Conservation (phyloP, 2,329 filamentous ascomycete genomes). For the Claviceps maximensis region DNA sequence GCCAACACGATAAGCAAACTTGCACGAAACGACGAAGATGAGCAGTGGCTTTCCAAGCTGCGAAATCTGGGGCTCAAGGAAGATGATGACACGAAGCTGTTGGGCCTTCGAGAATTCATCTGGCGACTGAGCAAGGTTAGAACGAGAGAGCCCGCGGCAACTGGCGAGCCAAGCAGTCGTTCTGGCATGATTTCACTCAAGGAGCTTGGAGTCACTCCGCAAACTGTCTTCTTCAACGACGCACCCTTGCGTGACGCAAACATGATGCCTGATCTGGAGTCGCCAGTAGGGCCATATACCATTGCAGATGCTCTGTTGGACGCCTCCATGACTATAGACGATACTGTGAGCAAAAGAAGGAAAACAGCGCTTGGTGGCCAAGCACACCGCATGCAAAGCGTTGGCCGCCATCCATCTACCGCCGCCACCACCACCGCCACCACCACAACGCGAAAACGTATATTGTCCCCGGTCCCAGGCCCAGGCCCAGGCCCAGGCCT, state of each 20-base stretch:
- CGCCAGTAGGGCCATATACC: slow-evolving; percentile 45
- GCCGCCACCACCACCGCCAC: background rate
- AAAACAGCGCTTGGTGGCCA: slow-evolving; percentile 39
- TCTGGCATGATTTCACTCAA: slow-evolving; percentile 53
- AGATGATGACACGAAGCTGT: slow-evolving; percentile 82
- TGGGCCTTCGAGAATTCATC: slow-evolving; percentile 79
- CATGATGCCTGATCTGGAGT: slow-evolving; percentile 17
- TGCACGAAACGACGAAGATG: slow-evolving; percentile 78
- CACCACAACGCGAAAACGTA: slow-evolving; percentile 12
- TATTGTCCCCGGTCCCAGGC: slow-evolving; percentile 16
- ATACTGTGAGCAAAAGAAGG: slow-evolving; percentile 41
- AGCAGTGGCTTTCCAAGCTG: slow-evolving; percentile 78
- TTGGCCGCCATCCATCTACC: slow-evolving; percentile 16
- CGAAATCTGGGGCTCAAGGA: slow-evolving; percentile 67
- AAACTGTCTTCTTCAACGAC: slow-evolving; percentile 89
- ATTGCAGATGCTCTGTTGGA: slow-evolving; percentile 86
- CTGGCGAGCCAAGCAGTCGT: slow-evolving; percentile 20
- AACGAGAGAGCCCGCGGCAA: slow-evolving; percentile 33
- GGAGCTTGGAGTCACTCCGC: slow-evolving; percentile 62
- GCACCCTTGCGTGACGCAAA: slow-evolving; percentile 37
- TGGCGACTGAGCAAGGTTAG: slow-evolving; percentile 71
- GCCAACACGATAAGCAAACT: slow-evolving; percentile 46
- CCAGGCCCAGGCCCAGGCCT: too few relatives aligned
- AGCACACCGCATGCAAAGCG: slow-evolving; percentile 28
- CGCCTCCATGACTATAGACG: slow-evolving; percentile 78